Evolutionary conservation across 176 grass and related monocot genomes (phyloP).

Genomic region (Raddia guianensis): DNA sequence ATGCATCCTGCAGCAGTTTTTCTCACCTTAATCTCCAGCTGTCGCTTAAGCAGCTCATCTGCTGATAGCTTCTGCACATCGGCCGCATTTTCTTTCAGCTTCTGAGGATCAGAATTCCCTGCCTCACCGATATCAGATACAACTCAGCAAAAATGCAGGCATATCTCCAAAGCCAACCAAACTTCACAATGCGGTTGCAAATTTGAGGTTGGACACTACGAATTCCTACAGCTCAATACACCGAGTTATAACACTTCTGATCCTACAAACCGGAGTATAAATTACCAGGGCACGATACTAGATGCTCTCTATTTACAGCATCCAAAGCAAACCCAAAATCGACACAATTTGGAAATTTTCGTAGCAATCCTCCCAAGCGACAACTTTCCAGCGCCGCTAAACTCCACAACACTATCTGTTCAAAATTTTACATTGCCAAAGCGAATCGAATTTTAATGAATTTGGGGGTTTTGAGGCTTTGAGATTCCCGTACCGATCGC

Average conservation of each 20-base stretch:
- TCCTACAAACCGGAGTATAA: background rate
- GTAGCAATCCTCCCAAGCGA: background rate
- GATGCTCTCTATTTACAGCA: background rate
- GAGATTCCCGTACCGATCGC: conserved; percentile 63
- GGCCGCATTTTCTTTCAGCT: conserved; percentile 72
- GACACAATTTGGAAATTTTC: background rate
- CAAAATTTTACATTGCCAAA: background rate
- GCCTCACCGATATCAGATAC: conserved; percentile 8
- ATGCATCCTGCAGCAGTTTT: conserved; percentile 28
- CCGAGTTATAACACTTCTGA: background rate
- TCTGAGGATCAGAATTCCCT: conserved; percentile 94
- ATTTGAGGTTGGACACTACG: background rate
- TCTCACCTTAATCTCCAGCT: conserved; percentile 75
- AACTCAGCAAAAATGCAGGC: conserved; percentile 37
- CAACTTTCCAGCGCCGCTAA: background rate
- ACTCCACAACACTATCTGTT: background rate
- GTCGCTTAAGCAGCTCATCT: conserved; percentile 63
- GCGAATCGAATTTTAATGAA: background rate
- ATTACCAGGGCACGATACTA: background rate
- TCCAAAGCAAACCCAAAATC: conserved; percentile 1
- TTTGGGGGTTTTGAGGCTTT: background rate
- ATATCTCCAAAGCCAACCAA: conserved; percentile 6
- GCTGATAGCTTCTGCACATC: conserved; percentile 66
- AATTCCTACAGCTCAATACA: background rate
- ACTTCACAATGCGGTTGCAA: background rate